Base-by-base conservation (phyloP, 2,329 filamentous ascomycete species). In the Penicillium paneum region DNA sequence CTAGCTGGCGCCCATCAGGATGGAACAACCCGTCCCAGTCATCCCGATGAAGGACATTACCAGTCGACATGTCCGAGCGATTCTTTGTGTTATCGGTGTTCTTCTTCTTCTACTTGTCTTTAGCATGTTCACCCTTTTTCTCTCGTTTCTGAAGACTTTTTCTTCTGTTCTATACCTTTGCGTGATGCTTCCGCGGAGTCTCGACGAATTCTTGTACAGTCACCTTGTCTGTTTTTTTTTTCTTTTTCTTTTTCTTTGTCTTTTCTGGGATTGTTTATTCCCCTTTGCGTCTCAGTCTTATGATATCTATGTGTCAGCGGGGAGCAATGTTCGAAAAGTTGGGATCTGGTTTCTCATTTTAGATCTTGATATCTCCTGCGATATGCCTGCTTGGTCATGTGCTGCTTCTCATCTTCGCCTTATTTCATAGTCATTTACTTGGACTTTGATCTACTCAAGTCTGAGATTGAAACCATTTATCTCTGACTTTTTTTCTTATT, bases 1-100 rank as follows among this genome's bases (percentile, higher is more conserved):
- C 72, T 12, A 66, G 63, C 55, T 70, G 69, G 69, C 69, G 68
- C 42, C 54, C 68, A 13, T 59, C 67, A 5, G 65, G 63, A n/a
- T 70, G 64, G 62, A 59, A 58, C n/a, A 50, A 59, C 28, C 59
- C 57, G 15, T 50, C 59, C 17, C 59, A 54, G 28, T 64, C 70
- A 15, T 68, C 67, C 29, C 68, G 68, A 56, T n/a, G 29, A 49
- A 5, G 19, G 4, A 19, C 29, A 26, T 43, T 15, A 34, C 19
- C 12, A 42, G 36, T 49, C 29, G 8, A 42, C 29, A 67, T 44
- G 54, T 35, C n/a, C 35, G 31, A 56, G 28, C 38, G 32, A 48
- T 53, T 43, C 17, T 26, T 43, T 35, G 40, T 24, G 31, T 28
- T 43, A 48, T 41, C 53, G 39, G 51, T 39, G 45, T 46, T 49